A percentile compares a stretch with the other conserved stretches of the same genome.
phyloP scores from a whole-genome alignment of 2,329 filamentous ascomycete genomes.

The Ophiostoma triangulosporum region DNA sequence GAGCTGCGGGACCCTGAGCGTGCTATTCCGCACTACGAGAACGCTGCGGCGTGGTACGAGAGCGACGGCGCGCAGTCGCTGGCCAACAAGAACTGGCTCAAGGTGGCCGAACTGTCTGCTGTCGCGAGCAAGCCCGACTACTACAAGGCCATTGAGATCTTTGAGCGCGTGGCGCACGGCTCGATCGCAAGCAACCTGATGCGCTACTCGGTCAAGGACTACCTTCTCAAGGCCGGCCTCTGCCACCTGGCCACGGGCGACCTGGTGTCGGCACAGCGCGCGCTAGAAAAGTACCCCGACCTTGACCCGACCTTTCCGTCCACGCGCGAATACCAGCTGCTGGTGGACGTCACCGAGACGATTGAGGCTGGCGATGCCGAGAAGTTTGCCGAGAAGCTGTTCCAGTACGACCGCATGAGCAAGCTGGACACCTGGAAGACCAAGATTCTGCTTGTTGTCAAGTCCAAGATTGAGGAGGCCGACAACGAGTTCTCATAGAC shows the following conservation, averaged over 20 bases:
- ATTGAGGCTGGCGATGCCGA: constrained; percentile 71
- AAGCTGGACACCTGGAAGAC: constrained; percentile 98
- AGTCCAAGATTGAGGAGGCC: constrained; percentile 60
- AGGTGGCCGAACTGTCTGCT: constrained; percentile 78
- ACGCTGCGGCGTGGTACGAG: constrained; percentile 81
- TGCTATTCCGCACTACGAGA: constrained; percentile 72
- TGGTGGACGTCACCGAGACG: constrained; percentile 61
- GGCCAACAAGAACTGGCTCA: constrained; percentile 87
- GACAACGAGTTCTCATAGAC: constrained; percentile 25
- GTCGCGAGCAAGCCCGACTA: constrained; percentile 58
- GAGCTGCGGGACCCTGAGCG: constrained; percentile 66
- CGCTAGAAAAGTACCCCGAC: constrained; percentile 70
- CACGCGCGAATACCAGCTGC: constrained; percentile 68
- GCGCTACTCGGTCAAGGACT: constrained; percentile 90
- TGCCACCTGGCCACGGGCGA: constrained; percentile 69
- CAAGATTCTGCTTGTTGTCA: constrained; percentile 65
- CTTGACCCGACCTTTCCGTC: constrained; percentile 63
- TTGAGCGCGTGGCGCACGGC: constrained; percentile 67
- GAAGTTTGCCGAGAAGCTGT: constrained; percentile 71
- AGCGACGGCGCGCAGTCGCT: constrained; percentile 74
- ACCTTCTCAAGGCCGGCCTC: constrained; percentile 86
- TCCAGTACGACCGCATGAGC: constrained; percentile 81
- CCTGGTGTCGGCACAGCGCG: constrained; percentile 62
- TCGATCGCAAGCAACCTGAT: constrained; percentile 83
- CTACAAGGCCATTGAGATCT: constrained; percentile 66